A percentile compares a stretch with the other conserved stretches of the same genome.
These are phyloP conservation scores for Talaromyces thailandensis DNA, from an alignment of 495 filamentous ascomycete species.

Conservation along the genomic window DNA sequence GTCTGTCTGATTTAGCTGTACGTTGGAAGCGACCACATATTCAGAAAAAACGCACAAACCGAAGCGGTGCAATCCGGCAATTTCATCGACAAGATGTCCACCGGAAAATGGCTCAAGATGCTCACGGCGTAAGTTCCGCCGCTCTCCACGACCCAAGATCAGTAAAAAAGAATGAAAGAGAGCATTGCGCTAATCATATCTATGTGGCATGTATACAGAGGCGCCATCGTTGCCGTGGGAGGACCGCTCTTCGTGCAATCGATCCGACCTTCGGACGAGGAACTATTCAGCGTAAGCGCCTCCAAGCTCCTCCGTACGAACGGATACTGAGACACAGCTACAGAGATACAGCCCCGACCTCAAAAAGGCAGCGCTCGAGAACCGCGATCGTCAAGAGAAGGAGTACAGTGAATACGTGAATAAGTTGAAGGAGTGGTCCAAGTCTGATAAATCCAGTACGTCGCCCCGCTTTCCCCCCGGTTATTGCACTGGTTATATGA, in stretches of 20 bases:
- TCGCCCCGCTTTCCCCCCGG: too few species aligned
- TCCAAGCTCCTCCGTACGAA: not conserved
- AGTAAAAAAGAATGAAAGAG: not conserved
- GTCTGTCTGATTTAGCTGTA: not conserved
- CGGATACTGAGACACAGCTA: not conserved
- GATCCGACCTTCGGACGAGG: conserved; percentile 79
- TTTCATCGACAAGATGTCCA: conserved; percentile 4
- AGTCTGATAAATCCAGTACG: conserved; percentile 78
- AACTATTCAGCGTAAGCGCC: conserved; percentile 60
- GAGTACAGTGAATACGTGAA: conserved; percentile 83
- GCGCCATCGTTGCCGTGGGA: conserved; percentile 59
- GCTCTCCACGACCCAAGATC: too few species aligned
- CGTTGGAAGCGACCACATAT: not conserved
- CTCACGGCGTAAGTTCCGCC: conserved; percentile 34
- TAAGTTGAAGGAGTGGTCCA: conserved; percentile 79
- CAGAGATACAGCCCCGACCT: conserved; percentile 89
- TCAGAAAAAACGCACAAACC: not conserved
- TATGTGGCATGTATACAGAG: conserved; percentile 35
- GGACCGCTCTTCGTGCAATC: conserved; percentile 78
- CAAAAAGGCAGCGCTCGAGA: conserved; percentile 69
- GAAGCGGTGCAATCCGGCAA: not conserved
- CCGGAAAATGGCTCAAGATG: conserved; percentile 48
- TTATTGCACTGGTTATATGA: not conserved
- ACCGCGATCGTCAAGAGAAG: conserved; percentile 61
- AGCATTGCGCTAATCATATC: not conserved